Evolutionary conservation across 2,329 filamentous ascomycete genomes (phyloP).

Genomic region (Teratosphaeria viscida): DNA sequence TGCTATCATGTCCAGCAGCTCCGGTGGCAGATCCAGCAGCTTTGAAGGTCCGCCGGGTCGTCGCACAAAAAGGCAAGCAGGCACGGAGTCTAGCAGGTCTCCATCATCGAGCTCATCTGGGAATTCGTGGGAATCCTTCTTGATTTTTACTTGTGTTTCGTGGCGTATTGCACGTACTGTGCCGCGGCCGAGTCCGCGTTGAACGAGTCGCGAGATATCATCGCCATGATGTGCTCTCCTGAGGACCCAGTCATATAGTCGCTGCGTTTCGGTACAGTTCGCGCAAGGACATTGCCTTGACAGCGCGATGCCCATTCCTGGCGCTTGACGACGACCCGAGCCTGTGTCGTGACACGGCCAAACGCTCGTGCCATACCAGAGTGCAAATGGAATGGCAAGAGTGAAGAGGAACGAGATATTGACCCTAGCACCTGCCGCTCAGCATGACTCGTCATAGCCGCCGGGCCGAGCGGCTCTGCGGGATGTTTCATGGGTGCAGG

Average conservation of each 20-base stretch:
- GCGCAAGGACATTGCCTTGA: not conserved
- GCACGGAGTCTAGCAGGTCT: not conserved
- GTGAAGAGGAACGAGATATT: not conserved
- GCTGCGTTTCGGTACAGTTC: not conserved
- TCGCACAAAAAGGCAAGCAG: not conserved
- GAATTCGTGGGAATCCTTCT: not conserved
- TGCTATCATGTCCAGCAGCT: not conserved
- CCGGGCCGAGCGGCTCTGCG: not conserved
- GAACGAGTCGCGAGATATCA: not conserved
- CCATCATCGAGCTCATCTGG: not conserved
- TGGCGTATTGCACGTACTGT: not conserved
- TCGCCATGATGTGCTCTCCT: not conserved
- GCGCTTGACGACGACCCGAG: not conserved
- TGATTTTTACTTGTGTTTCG: not conserved
- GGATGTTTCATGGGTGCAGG: not conserved
- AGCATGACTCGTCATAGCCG: not conserved
- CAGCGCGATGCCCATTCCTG: not conserved
- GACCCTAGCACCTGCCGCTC: not conserved
- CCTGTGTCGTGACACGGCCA: not conserved
- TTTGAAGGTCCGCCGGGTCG: not conserved
- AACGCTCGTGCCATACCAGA: not conserved
- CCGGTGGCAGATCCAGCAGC: not conserved
- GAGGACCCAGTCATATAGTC: not conserved
- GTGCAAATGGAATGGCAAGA: not conserved
- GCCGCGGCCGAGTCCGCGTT: not conserved